Base-by-base conservation (phyloP, 129 eudicot genomes). In the Flaveria brownii region DNA sequence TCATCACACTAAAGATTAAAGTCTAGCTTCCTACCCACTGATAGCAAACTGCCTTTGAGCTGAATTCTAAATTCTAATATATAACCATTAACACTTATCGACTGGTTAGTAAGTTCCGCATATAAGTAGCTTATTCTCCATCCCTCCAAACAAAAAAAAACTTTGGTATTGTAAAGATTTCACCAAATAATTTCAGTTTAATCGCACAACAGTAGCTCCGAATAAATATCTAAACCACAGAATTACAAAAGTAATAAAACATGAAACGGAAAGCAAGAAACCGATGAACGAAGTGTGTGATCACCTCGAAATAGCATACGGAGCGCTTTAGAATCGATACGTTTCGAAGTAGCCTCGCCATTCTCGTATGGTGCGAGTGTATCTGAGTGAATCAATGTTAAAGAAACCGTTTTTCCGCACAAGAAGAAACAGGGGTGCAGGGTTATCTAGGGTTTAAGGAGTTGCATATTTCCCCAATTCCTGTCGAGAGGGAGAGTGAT, bases 271-370 rank as follows among this genome's bases (percentile, higher is more conserved):
- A 46, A 76, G 57, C 39, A 49, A 10, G 15, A 59, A 61, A 25
- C 11, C 14, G 42, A 61, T 9, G 50, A 73, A 70, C 17, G 17
- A 25, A 74, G 30, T 8, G 28, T 1, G 5, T 20, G 7, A 71
- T 63, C 15, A 88, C 92, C 89, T 81, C 84, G 1, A 70, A 74
- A 68, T 78, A 16, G 14, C 68, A 52, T 65, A 88, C 60, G 71
- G 92, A 78, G 54, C 91, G 92, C 12, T 74, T 82, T 20, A 93
- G 65, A 57, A 86, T 83, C 70, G 86, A 75, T 72, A 73, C 70
- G 78, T 45, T 80, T 60, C 96, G 96, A 62, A 90, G 86, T 33
- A 93, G 86, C 85, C 92, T 85, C 83, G 97, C 95, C 98, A 93
- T 91, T 23, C 41, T 81, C 18, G 77, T 59, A 61, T 36, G 41